Conservation (phyloP, 1,284 basidiomycete species). For the Trametes sp. region DNA sequence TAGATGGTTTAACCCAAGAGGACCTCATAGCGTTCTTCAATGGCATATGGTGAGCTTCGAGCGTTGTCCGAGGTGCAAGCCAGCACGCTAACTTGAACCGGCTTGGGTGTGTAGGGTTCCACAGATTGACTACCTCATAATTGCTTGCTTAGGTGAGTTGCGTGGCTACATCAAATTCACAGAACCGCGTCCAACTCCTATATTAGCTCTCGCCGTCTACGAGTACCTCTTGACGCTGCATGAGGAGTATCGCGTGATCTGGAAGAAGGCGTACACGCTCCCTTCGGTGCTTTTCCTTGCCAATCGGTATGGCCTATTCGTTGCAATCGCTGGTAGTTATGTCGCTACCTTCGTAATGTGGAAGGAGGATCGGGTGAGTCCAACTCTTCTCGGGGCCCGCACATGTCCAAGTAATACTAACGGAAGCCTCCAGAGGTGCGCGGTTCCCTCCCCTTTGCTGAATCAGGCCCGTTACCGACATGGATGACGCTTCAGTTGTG, state of each 20-base stretch:
- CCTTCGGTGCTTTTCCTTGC: not conserved
- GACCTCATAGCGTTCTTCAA: not conserved
- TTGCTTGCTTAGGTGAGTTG: not conserved
- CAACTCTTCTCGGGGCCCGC: not conserved
- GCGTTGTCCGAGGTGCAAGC: not conserved
- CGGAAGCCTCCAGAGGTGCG: not conserved
- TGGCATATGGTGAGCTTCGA: not conserved
- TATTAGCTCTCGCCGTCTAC: not conserved
- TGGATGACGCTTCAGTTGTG: too few species aligned
- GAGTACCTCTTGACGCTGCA: not conserved
- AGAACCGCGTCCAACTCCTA: too few species aligned
- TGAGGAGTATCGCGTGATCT: not conserved
- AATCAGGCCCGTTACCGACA: too few species aligned
- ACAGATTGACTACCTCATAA: not conserved
- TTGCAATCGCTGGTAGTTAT: not conserved
- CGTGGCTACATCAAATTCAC: not conserved
- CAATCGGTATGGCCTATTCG: not conserved
- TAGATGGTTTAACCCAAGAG: not conserved
- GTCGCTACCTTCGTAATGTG: not conserved
- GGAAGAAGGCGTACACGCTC: not conserved
- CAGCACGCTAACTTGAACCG: too few species aligned
- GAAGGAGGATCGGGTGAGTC: not conserved
- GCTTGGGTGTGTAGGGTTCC: not conserved
- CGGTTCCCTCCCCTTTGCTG: too few species aligned
- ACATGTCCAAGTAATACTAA: not conserved